These are phyloP conservation scores for Pulveroboletus sp. DNA, from an alignment of 768 basidiomycete species.

Conservation along the genomic window DNA sequence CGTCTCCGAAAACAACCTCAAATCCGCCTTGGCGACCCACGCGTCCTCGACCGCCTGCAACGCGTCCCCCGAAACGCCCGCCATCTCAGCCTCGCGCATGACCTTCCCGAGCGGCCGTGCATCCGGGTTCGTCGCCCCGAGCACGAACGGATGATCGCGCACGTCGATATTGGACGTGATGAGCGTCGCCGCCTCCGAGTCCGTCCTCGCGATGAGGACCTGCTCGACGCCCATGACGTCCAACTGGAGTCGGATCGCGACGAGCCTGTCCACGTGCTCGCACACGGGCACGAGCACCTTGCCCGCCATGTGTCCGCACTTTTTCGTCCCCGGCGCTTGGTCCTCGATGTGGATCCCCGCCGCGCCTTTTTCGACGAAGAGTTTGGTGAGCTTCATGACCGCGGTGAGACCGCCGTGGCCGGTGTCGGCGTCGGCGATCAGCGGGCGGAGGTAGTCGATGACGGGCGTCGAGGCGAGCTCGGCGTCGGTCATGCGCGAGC, in stretches of 20 bases:
- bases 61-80: slow-evolving; percentile 73
- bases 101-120: slow-evolving; percentile 67
- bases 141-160: slow-evolving; percentile 96
- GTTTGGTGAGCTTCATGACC: slow-evolving; percentile 96
- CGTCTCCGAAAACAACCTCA: slow-evolving; percentile 72
- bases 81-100: slow-evolving; percentile 81
- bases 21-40: slow-evolving; percentile 75
- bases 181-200: slow-evolving; percentile 96
- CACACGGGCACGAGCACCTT: slow-evolving; percentile 96
- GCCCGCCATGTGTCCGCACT: slow-evolving; percentile 91
- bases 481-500: slow-evolving; percentile 63
- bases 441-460: slow-evolving; percentile 89
- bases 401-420: slow-evolving; percentile 98
- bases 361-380: slow-evolving; percentile 98
- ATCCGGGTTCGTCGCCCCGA: slow-evolving; percentile 79
- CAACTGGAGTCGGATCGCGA: slow-evolving; percentile 95
- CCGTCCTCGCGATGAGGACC: slow-evolving; percentile 88
- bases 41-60: slow-evolving; percentile 87
- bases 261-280: slow-evolving; percentile 97
- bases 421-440: slow-evolving; percentile 96
- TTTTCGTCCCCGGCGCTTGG: slow-evolving; percentile 96
- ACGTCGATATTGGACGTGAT: slow-evolving; percentile 95
- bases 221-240: slow-evolving; percentile 99
- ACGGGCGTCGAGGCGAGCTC: slow-evolving; percentile 66
- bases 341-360: slow-evolving; percentile 98